Conservation (phyloP, 139 green algal genomes). For the Closterium sp. region DNA sequence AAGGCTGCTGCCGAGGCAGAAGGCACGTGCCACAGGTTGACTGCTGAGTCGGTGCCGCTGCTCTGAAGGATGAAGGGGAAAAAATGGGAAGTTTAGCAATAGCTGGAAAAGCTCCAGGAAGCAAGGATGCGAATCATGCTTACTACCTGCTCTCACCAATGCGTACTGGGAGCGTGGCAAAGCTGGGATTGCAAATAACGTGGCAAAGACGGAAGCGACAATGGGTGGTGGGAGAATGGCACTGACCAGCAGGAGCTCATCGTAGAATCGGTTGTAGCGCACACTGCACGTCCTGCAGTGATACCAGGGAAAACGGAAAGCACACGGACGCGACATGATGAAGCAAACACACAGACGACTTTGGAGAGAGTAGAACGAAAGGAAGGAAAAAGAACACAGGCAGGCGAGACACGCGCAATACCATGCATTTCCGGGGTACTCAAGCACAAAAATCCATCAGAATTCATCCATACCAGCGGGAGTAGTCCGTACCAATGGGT, state of each 20-base stretch:
- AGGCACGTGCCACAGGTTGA: conserved; percentile 49
- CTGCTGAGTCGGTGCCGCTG: conserved; percentile 33
- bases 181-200: too few relatives aligned
- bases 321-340: too few relatives aligned
- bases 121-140: too few relatives aligned
- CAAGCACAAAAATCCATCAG: too few relatives aligned
- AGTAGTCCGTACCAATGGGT: not conserved
- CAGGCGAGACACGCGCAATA: not conserved
- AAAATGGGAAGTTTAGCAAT: too few relatives aligned
- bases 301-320: not conserved
- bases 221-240: too few relatives aligned
- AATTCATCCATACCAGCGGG: not conserved
- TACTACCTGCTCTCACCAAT: too few relatives aligned
- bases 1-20: not conserved
- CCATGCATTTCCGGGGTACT: not conserved
- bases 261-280: not conserved
- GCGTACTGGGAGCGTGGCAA: too few relatives aligned
- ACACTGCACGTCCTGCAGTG: not conserved
- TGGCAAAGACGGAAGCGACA: too few relatives aligned
- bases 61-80: not conserved
- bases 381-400: too few relatives aligned
- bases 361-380: too few relatives aligned
- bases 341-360: not conserved
- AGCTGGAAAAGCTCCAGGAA: too few relatives aligned
- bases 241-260: conserved; percentile 6